phyloP scores from a whole-genome alignment of 2,329 filamentous ascomycete genomes.

The Coniochaeta sp. region DNA sequence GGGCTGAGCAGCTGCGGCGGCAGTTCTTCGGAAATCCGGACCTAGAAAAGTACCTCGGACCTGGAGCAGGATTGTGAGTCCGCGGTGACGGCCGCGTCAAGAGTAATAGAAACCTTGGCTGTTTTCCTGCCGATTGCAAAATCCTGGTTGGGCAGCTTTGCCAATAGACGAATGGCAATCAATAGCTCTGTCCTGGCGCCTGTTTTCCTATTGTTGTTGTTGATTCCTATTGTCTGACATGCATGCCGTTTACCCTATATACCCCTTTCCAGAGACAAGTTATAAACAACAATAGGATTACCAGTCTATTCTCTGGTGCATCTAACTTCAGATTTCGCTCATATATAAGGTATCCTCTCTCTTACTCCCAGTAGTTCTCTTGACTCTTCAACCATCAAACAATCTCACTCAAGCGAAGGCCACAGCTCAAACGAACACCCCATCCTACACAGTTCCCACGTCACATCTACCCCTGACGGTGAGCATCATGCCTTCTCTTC shows the following conservation, averaged over 20 bases:
- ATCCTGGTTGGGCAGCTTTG: background rate
- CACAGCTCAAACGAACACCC: background rate
- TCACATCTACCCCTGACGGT: background rate
- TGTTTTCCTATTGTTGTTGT: background rate
- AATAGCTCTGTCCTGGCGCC: background rate
- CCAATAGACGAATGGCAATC: background rate
- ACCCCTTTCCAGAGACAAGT: background rate
- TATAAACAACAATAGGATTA: background rate
- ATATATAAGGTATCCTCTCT: background rate
- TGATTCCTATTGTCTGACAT: background rate
- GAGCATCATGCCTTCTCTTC: background rate
- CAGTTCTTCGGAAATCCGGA: slow-evolving; percentile 72
- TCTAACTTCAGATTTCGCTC: background rate
- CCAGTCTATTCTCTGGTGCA: background rate
- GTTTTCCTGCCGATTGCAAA: background rate
- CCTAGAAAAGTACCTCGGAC: slow-evolving; percentile 64
- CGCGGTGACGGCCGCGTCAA: background rate
- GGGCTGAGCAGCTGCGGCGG: slow-evolving; percentile 54
- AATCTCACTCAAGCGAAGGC: too few species aligned
- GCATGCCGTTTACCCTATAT: background rate
- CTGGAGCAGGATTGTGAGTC: slow-evolving; percentile 6
- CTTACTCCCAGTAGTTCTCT: background rate
- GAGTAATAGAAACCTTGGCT: background rate
- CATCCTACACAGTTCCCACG: background rate
- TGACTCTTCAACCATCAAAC: background rate